Percentiles rank a stretch among this genome's conserved stretches.
These are phyloP conservation scores for Mortierella antarctica DNA, from an alignment of 192 early-diverging fungal genomes.

Conservation along the genomic window DNA sequence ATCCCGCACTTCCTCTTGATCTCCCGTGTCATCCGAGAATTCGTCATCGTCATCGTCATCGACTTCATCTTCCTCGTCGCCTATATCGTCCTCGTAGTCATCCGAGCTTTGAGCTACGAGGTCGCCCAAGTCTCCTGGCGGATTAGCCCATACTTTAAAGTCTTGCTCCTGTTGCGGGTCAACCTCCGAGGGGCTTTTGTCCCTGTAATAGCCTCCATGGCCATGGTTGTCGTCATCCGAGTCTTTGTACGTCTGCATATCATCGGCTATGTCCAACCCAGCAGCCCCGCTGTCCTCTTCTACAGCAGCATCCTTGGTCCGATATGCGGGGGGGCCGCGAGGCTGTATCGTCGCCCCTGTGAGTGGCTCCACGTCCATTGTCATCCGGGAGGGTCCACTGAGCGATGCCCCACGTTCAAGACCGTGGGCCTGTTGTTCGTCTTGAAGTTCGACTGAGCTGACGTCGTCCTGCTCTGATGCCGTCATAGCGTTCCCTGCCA, in stretches of 20 bases:
- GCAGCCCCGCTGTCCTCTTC: not conserved
- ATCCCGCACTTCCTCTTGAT: conserved; percentile 25
- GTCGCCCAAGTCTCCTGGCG: conserved; percentile 23
- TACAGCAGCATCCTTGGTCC: not conserved
- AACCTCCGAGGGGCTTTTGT: conserved; percentile 20
- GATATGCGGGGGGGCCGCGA: conserved; percentile 3
- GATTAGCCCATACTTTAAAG: conserved; percentile 11
- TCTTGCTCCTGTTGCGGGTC: conserved; percentile 3
- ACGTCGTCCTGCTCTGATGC: conserved; percentile 11
- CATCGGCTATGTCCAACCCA: not conserved
- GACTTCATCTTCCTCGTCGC: conserved; percentile 34
- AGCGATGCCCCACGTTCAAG: no score
- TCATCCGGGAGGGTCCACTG: conserved; percentile 16
- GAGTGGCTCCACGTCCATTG: conserved; percentile 12
- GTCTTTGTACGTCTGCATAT: not conserved
- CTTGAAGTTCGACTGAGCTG: conserved; percentile 4
- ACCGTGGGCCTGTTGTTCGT: not conserved
- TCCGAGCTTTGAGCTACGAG: conserved; percentile 45
- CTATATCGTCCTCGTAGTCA: conserved; percentile 26
- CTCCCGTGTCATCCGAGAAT: conserved; percentile 24
- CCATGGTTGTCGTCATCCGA: not conserved
- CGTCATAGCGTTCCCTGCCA: conserved; percentile 11
- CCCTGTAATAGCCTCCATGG: conserved; percentile 13
- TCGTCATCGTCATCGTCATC: conserved; percentile 51
- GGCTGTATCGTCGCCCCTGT: conserved; percentile 3